Conservation (phyloP, 176 grass and related monocot genomes). For the Bromus sterilis region DNA sequence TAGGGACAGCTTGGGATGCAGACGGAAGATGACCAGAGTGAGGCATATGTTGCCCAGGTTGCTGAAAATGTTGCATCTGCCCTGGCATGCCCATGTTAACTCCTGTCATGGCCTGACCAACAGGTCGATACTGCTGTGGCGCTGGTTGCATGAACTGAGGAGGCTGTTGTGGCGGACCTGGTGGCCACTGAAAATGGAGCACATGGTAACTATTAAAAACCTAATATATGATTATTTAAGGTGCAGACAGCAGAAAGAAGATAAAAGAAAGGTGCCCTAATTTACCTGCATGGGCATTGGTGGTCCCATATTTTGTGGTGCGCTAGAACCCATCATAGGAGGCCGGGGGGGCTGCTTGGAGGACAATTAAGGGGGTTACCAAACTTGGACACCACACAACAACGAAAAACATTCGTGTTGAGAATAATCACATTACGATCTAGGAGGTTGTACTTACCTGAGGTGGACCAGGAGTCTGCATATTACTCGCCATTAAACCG, state of each 20-base stretch:
- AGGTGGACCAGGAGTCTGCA: conserved; percentile 45
- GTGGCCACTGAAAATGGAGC: conserved; percentile 47
- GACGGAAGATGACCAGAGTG: conserved; percentile 47
- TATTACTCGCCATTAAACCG: conserved; percentile 54
- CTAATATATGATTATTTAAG: conserved; percentile 5
- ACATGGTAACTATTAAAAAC: conserved; percentile 1
- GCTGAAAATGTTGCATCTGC: conserved; percentile 48
- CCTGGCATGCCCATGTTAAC: conserved; percentile 44
- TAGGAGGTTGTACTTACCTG: conserved; percentile 28
- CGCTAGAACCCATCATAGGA: conserved; percentile 44
- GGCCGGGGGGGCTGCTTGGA: conserved; percentile 62
- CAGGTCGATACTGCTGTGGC: conserved; percentile 47
- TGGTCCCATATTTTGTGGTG: conserved; percentile 71
- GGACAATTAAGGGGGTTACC: conserved; percentile 8
- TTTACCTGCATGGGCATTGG: conserved; percentile 89
- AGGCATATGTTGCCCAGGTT: conserved; percentile 54
- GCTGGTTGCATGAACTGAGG: conserved; percentile 47
- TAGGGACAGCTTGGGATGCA: conserved; percentile 59
- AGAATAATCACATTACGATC: background rate
- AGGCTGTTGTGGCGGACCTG: conserved; percentile 52
- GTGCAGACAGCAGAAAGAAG: conserved; percentile 3
- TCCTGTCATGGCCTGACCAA: conserved; percentile 48
- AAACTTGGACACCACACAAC: background rate
- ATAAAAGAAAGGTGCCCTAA: background rate
- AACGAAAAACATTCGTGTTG: background rate